Conservation (phyloP, 768 basidiomycete species). For the Kwoniella heveanensis region DNA sequence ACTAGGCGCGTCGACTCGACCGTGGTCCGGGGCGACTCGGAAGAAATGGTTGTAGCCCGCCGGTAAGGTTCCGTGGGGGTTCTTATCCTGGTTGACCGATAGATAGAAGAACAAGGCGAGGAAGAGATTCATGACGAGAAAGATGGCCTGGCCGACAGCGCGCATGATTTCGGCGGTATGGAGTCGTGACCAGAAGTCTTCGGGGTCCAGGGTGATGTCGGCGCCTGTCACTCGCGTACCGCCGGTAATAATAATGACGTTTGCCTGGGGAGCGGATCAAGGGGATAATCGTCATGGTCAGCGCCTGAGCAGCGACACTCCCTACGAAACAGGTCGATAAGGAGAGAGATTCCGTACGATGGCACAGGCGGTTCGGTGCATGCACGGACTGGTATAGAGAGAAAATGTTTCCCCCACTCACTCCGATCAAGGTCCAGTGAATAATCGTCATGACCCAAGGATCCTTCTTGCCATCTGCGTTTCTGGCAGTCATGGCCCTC, state of each 20-base stretch:
- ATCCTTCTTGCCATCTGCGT: conserved; percentile 22
- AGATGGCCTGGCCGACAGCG: conserved; percentile 31
- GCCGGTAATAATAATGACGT: conserved; percentile 17
- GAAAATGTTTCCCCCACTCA: background rate
- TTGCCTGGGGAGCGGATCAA: conserved; percentile 4
- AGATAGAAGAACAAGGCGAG: conserved; percentile 29
- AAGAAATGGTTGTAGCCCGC: conserved; percentile 19
- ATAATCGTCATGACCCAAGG: conserved; percentile 26
- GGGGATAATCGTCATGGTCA: too few species aligned
- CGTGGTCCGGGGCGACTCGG: conserved; percentile 17
- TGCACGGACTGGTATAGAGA: too few species aligned
- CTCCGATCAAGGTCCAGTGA: conserved; percentile 25
- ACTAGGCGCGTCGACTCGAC: conserved; percentile 14
- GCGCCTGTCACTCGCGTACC: conserved; percentile 18
- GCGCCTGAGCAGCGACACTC: too few species aligned
- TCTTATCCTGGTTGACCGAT: conserved; percentile 18
- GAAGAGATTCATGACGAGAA: conserved; percentile 29
- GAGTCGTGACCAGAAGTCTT: conserved; percentile 15
- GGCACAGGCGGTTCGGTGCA: too few species aligned
- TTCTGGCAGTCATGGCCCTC: conserved; percentile 18
- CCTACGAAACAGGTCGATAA: too few species aligned
- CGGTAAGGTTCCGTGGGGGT: conserved; percentile 15
- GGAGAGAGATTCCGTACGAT: too few species aligned
- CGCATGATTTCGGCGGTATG: conserved; percentile 24
- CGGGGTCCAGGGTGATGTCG: conserved; percentile 3